Conservation (phyloP, 495 filamentous ascomycete genomes). For the Aspergillus sclerotiicarbonarius region DNA sequence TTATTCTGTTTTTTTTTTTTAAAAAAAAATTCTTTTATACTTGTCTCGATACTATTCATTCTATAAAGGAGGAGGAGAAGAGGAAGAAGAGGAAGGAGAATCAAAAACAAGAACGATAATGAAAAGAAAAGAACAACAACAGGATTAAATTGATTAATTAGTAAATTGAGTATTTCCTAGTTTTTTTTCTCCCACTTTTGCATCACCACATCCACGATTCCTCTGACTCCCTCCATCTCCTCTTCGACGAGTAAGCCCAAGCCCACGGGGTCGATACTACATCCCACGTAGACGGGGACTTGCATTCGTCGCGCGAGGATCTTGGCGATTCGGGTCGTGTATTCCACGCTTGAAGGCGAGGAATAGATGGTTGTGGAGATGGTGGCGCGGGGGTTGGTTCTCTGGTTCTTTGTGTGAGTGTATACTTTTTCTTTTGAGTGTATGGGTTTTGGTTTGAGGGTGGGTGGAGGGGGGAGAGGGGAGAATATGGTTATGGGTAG, state of each 20-base stretch:
- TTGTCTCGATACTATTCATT: too few species aligned
- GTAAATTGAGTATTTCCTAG: neutral
- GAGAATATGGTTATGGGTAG: neutral
- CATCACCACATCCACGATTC: constrained; percentile 67
- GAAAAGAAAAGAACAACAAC: too few species aligned
- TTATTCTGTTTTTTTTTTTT: too few species aligned
- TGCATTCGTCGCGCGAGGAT: constrained; percentile 68
- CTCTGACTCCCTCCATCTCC: constrained; percentile 84
- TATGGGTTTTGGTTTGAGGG: neutral
- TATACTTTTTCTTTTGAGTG: constrained; percentile 4
- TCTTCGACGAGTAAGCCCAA: constrained; percentile 81
- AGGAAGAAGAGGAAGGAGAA: too few species aligned
- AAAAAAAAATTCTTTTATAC: too few species aligned
- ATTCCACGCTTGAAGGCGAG: constrained; percentile 72
- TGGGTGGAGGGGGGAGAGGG: neutral
- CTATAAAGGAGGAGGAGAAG: too few species aligned
- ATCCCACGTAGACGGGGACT: constrained; percentile 80
- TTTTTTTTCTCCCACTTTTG: constrained; percentile 50
- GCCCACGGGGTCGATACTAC: constrained; percentile 57
- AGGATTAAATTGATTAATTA: too few species aligned
- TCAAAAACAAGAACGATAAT: too few species aligned
- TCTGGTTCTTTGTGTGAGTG: constrained; percentile 24
- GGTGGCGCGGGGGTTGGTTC: constrained; percentile 34
- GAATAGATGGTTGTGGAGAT: constrained; percentile 79
- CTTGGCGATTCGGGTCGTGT: constrained; percentile 80